These are phyloP conservation scores for Naganishia randhawae DNA, from an alignment of 768 basidiomycete genomes.

Conservation along the genomic window DNA sequence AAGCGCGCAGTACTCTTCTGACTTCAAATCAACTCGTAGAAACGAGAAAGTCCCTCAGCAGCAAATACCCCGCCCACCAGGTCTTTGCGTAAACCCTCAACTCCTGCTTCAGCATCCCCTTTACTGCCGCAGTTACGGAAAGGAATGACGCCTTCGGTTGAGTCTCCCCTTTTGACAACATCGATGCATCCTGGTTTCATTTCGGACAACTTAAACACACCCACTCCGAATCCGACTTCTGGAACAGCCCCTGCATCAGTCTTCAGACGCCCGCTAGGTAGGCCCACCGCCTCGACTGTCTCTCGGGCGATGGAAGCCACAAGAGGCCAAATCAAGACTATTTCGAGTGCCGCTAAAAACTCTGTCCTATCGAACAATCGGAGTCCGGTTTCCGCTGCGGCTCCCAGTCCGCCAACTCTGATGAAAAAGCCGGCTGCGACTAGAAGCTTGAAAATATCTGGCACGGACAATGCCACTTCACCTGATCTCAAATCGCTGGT, in stretches of 20 bases:
- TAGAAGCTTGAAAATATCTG: too few relatives aligned
- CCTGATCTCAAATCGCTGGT: background rate
- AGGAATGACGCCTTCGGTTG: conserved; percentile 1
- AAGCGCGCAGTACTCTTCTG: background rate
- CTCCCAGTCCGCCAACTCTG: background rate
- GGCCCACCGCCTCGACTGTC: background rate
- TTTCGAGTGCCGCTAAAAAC: conserved; percentile 9
- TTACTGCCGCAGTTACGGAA: conserved; percentile 11
- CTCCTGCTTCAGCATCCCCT: conserved; percentile 7
- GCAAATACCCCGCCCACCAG: background rate
- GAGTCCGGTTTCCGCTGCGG: background rate
- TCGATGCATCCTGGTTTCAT: conserved; percentile 12
- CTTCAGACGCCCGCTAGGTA: background rate
- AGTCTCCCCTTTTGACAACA: conserved; percentile 12
- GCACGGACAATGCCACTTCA: background rate
- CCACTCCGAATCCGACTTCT: background rate
- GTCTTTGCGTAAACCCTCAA: background rate
- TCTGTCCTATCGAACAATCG: conserved; percentile 11
- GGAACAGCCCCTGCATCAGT: conserved; percentile 2
- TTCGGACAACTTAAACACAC: conserved; percentile 1
- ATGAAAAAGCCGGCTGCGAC: background rate
- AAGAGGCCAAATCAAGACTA: conserved; percentile 18
- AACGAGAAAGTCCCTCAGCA: background rate
- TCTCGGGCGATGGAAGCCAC: conserved; percentile 19
- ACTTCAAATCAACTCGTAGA: background rate